Base-by-base conservation (phyloP, 208 protist genomes). In the Trypanosoma mega region DNA sequence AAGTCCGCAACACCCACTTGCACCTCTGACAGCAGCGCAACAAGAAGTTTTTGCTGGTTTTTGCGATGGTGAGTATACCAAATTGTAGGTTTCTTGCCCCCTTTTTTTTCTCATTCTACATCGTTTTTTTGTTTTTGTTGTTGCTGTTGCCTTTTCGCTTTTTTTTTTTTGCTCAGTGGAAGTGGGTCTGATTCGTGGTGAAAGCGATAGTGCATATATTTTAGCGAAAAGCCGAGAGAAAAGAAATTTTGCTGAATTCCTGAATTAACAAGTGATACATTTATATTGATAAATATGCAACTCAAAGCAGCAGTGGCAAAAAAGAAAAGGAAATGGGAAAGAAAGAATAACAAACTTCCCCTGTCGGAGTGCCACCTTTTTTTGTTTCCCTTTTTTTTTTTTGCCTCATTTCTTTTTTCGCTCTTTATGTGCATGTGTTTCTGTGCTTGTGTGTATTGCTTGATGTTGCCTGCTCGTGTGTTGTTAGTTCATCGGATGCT, bases 21-120 rank as follows among this genome's bases (percentile, higher is more conserved):
- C 77, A 39, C 76, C 81, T 3, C 63, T 96, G 26, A 93, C 85
- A n/a, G 52, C 54, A 18, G 57, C 68, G 2, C 87, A 96, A 65
- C 91, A 96, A 55, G 82, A 96, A 16, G 63, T 80, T 33, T 96
- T 96, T 69, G 74, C 82, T 12, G 92, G 85, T 49, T 96, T 96
- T 70, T 92, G 85, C 64, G 80, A 96, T 59, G 89, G 89, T 29
- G 64, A 92, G 53, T 95, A 88, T 59, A 76, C 80, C 11, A 72
- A 76, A 46, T 74, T 84, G 56, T 92, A 81, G 45, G 24, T 24
- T 44, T 9, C 47, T 62, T 48, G n/a, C n/a, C n/a, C n/a, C n/a
- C 27, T 68, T 49, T 72, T 46, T 50, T 11, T 58, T 64, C 48
- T 21, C n/a, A 11, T 61, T 49, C 36, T 24, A 18, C 33, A 18